Evolutionary conservation across 2,329 filamentous ascomycete species (phyloP), one percentile per base, ranked within the genome.

Genomic region (Tolypocladium nubicola): DNA sequence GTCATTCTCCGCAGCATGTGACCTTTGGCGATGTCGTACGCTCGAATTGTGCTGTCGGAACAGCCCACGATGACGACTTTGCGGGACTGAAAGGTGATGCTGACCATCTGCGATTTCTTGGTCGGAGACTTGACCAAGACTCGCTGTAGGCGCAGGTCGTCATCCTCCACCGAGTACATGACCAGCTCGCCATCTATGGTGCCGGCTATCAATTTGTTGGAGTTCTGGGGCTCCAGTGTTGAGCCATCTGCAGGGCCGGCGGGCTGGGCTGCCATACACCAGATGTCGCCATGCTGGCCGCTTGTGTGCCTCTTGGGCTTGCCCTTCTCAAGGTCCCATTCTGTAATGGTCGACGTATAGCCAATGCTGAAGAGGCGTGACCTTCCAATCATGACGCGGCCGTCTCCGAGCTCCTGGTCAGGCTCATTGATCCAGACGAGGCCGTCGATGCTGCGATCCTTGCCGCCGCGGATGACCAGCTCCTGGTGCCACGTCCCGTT

Each of bases 361-460:
- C 93, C 93, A 68, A 97, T 96, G 73, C 93, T 97, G 76, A 99
- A 99, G 47, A 99, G 82, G 59, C 94, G 85, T 66, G 94, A 80
- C 65, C 82, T 87, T 56, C 92, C 93, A 33, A 85, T 73, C 21
- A 85, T 72, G 61, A 79, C 76, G 61, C 80, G 82, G 33, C 83
- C 86, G 60, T 84, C 78, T 47, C 78, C 79, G 57, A 86, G 79
- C 57, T 83, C 77, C 66, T 90, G 86, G 60, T 90, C 85, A 8
- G 89, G 85, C 67, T 96, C 91, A 58, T 90, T 90, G 45, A 89
- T 90, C 94, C 94, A 99, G 45, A 87, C 87, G 33, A 99, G 79
- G 9, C 90, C 90, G 73, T 99, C 94, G 60, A 97, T 87, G 67
- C 88, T 95, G 62, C 91, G 82, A 65, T 91, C 89, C 65, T 88